Conservation (phyloP, 257 asterid genomes). For the Paraleonurus japonicus region DNA sequence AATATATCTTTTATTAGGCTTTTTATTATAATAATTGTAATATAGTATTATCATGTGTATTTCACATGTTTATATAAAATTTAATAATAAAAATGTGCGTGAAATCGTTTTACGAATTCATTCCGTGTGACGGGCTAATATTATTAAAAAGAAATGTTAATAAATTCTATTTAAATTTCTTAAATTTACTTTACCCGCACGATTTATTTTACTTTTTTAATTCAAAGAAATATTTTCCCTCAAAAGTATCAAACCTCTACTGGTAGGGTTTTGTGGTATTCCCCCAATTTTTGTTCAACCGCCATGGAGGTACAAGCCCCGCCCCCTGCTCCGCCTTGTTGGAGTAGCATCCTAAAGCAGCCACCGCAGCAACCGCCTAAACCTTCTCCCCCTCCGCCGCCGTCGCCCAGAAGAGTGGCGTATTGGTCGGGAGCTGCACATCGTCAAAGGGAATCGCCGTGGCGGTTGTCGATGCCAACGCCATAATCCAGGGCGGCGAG, state of each 20-base stretch:
- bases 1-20: too few species aligned
- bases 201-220: too few species aligned
- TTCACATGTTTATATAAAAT: too few species aligned
- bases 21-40: too few species aligned
- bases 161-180: too few species aligned
- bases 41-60: too few species aligned
- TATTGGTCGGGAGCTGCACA: constrained; percentile 68
- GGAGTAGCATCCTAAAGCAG: constrained; percentile 71
- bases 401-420: constrained; percentile 27
- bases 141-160: too few species aligned
- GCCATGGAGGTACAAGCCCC: constrained; percentile 56
- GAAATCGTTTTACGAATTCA: too few species aligned
- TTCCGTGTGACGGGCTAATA: too few species aligned
- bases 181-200: too few species aligned
- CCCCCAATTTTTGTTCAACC: neutral
- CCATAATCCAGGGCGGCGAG: constrained; percentile 80
- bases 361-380: constrained; percentile 23
- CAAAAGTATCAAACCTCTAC: neutral
- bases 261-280: constrained; percentile 35
- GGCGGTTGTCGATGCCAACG: constrained; percentile 95
- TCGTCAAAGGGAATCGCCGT: constrained; percentile 81
- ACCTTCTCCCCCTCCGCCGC: constrained; percentile 12
- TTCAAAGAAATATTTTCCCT: neutral
- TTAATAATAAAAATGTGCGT: too few species aligned
- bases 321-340: constrained; percentile 45